These are phyloP conservation scores for Ambrosiella xylebori DNA, from an alignment of 2,329 filamentous ascomycete genomes.

Conservation along the genomic window DNA sequence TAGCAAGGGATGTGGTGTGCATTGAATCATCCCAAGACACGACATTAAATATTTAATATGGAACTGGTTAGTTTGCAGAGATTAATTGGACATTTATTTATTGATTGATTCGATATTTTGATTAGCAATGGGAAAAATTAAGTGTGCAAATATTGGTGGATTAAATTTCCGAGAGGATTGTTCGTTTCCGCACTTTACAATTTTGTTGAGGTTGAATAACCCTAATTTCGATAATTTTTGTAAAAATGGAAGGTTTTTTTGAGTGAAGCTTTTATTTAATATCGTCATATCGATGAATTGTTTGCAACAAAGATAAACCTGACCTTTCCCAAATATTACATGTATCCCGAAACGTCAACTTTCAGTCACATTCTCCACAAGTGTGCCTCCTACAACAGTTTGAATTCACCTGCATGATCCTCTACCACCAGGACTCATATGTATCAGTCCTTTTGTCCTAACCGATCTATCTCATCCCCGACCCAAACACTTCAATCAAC, in stretches of 20 bases:
- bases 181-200: background rate
- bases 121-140: too few relatives aligned
- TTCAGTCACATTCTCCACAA: background rate
- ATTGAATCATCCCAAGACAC: too few relatives aligned
- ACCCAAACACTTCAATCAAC: too few relatives aligned
- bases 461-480: too few relatives aligned
- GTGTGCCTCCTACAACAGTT: background rate
- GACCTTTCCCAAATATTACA: background rate
- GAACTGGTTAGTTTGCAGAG: too few relatives aligned
- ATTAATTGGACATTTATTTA: too few relatives aligned
- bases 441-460: too few relatives aligned
- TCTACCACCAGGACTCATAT: too few relatives aligned
- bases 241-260: background rate
- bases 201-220: background rate
- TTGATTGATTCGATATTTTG: too few relatives aligned
- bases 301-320: background rate
- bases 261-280: background rate
- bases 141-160: background rate
- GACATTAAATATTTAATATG: too few relatives aligned
- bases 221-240: background rate
- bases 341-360: background rate
- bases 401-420: background rate
- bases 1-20: too few relatives aligned
- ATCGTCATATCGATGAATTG: background rate
- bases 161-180: background rate